phyloP scores from a whole-genome alignment of 176 grass and related monocot genomes.

The Carex cristatella region DNA sequence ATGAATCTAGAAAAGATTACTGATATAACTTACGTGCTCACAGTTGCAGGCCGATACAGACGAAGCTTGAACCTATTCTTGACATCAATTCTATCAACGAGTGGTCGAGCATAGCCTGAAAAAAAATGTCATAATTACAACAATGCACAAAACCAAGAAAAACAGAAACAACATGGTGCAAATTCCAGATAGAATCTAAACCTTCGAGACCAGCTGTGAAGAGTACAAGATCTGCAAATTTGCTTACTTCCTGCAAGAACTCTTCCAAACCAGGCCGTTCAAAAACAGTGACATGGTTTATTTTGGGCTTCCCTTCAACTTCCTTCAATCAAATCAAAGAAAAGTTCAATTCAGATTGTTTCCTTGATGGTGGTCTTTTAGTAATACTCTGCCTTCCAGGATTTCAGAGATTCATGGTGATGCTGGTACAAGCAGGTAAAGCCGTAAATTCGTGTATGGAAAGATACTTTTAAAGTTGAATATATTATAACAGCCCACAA shows the following conservation, averaged over 20 bases:
- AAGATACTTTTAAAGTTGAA: neutral
- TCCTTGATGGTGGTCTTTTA: neutral
- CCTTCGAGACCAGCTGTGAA: constrained; percentile 97
- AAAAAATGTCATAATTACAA: constrained; percentile 18
- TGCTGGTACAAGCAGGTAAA: neutral
- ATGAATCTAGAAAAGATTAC: neutral
- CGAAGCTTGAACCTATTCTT: constrained; percentile 59
- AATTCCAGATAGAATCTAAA: constrained; percentile 16
- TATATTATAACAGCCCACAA: neutral
- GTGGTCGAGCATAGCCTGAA: constrained; percentile 81
- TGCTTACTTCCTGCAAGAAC: constrained; percentile 58
- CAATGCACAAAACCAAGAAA: neutral
- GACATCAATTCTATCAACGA: constrained; percentile 85
- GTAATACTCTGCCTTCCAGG: neutral
- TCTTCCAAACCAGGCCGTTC: constrained; percentile 88
- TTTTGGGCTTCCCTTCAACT: constrained; percentile 63
- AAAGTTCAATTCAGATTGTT: neutral
- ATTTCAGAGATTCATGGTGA: neutral
- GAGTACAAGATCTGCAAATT: constrained; percentile 94
- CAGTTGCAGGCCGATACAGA: constrained; percentile 75
- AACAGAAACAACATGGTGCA: neutral
- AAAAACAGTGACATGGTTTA: constrained; percentile 79
- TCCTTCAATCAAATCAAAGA: constrained; percentile 43
- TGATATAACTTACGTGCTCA: constrained; percentile 61
- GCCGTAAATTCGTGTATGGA: neutral